Conservation (phyloP, 768 basidiomycete genomes). For the Boletus sp. region DNA sequence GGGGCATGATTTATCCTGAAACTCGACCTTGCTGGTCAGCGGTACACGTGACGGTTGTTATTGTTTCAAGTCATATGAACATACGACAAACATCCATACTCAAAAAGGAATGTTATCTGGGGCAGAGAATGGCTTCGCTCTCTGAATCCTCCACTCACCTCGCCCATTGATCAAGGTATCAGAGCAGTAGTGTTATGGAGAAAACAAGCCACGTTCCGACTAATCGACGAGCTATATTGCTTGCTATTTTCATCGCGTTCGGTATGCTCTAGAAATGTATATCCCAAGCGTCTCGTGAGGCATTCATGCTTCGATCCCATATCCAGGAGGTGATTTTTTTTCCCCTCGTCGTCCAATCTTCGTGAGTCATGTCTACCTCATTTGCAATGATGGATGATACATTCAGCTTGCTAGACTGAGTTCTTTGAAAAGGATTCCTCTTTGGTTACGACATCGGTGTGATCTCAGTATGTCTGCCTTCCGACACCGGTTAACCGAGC, state of each 20-base stretch:
- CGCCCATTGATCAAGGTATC: neutral
- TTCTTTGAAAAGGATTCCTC: slow-evolving; percentile 8
- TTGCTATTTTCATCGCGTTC: slow-evolving; percentile 16
- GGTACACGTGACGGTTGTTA: neutral
- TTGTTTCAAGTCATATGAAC: slow-evolving; percentile 4
- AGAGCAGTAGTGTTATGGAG: neutral
- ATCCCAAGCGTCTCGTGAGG: neutral
- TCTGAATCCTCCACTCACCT: neutral
- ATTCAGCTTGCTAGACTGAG: slow-evolving; percentile 3
- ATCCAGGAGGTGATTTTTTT: slow-evolving; percentile 8
- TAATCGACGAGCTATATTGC: slow-evolving; percentile 10
- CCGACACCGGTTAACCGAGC: neutral
- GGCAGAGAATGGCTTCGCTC: neutral
- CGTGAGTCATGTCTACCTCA: neutral
- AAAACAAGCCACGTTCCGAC: slow-evolving; percentile 5
- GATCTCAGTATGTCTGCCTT: slow-evolving; percentile 8
- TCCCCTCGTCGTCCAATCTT: neutral
- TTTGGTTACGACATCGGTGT: slow-evolving; percentile 17
- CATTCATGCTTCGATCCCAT: neutral
- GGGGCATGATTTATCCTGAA: neutral
- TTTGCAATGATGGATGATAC: neutral
- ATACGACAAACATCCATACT: neutral
- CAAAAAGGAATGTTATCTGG: neutral
- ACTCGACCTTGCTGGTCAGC: neutral
- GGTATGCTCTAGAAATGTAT: slow-evolving; percentile 2